These are phyloP conservation scores for Chionographis japonica DNA, from an alignment of 106 monocot species.

Conservation along the genomic window DNA sequence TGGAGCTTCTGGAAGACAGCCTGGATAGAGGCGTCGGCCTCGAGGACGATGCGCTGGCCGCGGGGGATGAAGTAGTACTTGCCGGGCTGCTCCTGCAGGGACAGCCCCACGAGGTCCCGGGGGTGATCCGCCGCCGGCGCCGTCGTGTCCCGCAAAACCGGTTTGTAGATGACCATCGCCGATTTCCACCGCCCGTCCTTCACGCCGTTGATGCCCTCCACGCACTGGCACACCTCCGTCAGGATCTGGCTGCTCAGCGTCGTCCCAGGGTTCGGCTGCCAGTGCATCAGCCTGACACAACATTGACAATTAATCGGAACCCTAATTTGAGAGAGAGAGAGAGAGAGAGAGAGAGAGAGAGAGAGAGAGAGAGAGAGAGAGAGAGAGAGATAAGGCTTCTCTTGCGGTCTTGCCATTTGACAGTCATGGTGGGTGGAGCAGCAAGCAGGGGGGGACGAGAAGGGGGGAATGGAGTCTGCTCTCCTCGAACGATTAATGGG, in stretches of 20 bases:
- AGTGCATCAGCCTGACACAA: conserved; percentile 72
- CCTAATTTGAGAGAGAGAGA: not conserved
- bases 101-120: conserved; percentile 67
- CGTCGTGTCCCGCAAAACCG: conserved; percentile 44
- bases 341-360: not conserved
- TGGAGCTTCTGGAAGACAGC: conserved; percentile 91
- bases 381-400: not conserved
- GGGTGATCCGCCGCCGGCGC: conserved; percentile 18
- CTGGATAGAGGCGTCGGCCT: conserved; percentile 65
- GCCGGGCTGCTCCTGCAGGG: conserved; percentile 62
- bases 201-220: conserved; percentile 48
- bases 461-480: too few species aligned
- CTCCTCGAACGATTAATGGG: too few species aligned
- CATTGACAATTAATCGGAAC: not conserved
- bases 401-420: conserved; percentile 39
- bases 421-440: conserved; percentile 17
- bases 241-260: conserved; percentile 82
- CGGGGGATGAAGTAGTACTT: conserved; percentile 75
- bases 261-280: conserved; percentile 88
- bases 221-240: conserved; percentile 70
- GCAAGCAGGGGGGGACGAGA: too few species aligned
- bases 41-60: conserved; percentile 46
- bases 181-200: conserved; percentile 81
- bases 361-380: not conserved
- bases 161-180: conserved; percentile 73